A percentile compares a stretch with the other conserved stretches of the same genome.
Evolutionary conservation across 768 basidiomycete genomes (phyloP).

Genomic region (Tulasnella sp.): DNA sequence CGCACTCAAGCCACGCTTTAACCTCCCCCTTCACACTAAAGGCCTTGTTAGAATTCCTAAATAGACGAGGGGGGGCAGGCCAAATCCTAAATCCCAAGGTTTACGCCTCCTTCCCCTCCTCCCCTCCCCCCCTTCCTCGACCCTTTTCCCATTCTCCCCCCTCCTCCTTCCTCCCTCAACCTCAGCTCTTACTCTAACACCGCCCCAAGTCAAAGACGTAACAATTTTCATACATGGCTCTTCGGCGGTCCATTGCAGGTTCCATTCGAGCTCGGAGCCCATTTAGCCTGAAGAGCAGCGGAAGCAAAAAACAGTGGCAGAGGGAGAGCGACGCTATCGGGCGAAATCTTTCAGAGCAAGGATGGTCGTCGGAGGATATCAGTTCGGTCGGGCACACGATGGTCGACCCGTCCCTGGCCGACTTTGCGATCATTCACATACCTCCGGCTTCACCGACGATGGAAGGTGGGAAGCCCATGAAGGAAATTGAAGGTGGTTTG

Average conservation of each 20-base stretch:
- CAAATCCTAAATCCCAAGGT: neutral
- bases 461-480: no score
- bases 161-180: neutral
- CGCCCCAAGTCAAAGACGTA: neutral
- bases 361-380: neutral
- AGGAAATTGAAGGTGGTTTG: no score
- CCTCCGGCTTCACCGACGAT: neutral
- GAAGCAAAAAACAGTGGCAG: no score
- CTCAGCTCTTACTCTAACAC: neutral
- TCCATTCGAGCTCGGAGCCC: neutral
- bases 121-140: neutral
- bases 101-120: neutral
- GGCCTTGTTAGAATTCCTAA: neutral
- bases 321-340: neutral
- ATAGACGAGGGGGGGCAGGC: conserved; percentile 2
- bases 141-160: neutral
- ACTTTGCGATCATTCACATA: neutral
- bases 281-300: neutral
- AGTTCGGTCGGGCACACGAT: neutral
- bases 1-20: conserved; percentile 4
- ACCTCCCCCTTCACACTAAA: neutral
- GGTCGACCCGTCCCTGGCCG: neutral
- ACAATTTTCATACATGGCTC: neutral
- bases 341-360: neutral
- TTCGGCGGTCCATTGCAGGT: neutral